Percentiles rank a stretch among this genome's conserved stretches.
Evolutionary conservation across 2,329 filamentous ascomycete genomes (phyloP).

Genomic region (Aspergillus melleus): DNA sequence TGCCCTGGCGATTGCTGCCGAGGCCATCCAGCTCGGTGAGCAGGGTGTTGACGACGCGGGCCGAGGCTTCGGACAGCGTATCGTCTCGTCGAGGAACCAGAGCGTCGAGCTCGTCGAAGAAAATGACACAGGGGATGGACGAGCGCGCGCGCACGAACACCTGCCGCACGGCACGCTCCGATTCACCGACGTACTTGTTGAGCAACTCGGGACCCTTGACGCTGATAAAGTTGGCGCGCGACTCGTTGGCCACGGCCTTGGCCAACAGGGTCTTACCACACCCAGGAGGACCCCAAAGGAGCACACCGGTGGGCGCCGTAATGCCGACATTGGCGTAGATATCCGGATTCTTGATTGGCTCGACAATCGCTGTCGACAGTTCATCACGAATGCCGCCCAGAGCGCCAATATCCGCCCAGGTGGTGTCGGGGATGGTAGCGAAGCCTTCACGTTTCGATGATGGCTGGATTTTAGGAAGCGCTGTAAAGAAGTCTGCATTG

Average conservation of each 20-base stretch:
- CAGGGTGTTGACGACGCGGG: conserved; percentile 90
- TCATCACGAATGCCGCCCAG: conserved; percentile 76
- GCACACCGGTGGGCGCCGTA: conserved; percentile 76
- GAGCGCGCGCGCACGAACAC: conserved; percentile 86
- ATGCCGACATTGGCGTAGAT: conserved; percentile 76
- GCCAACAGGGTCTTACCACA: conserved; percentile 96
- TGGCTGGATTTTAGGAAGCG: conserved; percentile 73
- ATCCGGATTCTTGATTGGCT: conserved; percentile 80
- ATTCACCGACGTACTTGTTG: conserved; percentile 98
- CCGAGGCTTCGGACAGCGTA: conserved; percentile 74
- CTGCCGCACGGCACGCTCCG: conserved; percentile 86
- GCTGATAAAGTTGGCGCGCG: conserved; percentile 95
- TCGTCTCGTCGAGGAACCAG: conserved; percentile 82
- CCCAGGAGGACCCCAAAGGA: conserved; percentile 94
- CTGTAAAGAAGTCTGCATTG: conserved; percentile 70
- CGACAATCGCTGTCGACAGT: conserved; percentile 81
- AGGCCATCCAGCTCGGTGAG: conserved; percentile 93
- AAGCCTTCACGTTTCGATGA: conserved; percentile 92
- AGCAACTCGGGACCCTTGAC: conserved; percentile 95
- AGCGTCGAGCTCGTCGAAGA: conserved; percentile 97
- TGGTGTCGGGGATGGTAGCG: conserved; percentile 88
- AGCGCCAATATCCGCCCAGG: conserved; percentile 89
- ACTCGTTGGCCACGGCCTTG: conserved; percentile 93
- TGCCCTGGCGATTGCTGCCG: conserved; percentile 69
- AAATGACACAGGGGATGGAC: conserved; percentile 88